Percentiles rank a stretch among this genome's conserved stretches.
Conservation (phyloP, 2,329 filamentous ascomycete species). For the Exophiala sideris region DNA sequence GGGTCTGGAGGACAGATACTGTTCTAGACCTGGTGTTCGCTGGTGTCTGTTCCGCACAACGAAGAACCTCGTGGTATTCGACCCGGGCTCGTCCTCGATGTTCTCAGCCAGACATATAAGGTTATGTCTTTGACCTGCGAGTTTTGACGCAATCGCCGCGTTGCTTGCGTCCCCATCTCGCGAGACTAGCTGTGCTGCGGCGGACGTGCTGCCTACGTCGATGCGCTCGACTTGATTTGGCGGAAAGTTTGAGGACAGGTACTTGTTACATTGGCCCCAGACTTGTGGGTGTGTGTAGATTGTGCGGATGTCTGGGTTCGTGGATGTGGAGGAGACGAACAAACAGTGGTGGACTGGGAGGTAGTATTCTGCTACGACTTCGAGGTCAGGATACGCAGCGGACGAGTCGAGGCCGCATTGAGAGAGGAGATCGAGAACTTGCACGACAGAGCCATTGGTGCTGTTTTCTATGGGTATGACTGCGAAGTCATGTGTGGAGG, state of each 20-base stretch:
- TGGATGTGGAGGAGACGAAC: conserved; percentile 46
- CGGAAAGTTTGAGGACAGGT: conserved; percentile 52
- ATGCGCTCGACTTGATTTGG: conserved; percentile 57
- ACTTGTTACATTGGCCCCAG: conserved; percentile 82
- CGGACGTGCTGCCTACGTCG: conserved; percentile 81
- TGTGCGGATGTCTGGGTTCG: conserved; percentile 56
- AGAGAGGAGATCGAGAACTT: conserved; percentile 84
- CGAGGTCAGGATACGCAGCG: conserved; percentile 61
- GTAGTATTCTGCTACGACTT: conserved; percentile 79
- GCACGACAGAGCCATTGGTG: conserved; percentile 86
- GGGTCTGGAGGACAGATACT: not conserved
- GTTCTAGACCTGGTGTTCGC: conserved; percentile 4
- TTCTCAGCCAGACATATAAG: conserved; percentile 62
- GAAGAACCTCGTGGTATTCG: conserved; percentile 49
- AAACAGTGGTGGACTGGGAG: conserved; percentile 86
- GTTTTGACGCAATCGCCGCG: conserved; percentile 74
- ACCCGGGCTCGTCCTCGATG: conserved; percentile 44
- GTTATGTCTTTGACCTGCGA: conserved; percentile 66
- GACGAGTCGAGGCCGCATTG: conserved; percentile 55
- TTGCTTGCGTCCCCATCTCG: conserved; percentile 48
- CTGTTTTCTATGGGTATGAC: conserved; percentile 96
- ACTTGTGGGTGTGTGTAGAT: conserved; percentile 94
- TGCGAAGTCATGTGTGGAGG: conserved; percentile 60
- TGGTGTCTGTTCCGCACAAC: conserved; percentile 34
- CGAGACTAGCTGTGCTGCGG: conserved; percentile 72